These are phyloP conservation scores for Lupinus albus DNA, from an alignment of 306 rosid species.

Conservation along the genomic window DNA sequence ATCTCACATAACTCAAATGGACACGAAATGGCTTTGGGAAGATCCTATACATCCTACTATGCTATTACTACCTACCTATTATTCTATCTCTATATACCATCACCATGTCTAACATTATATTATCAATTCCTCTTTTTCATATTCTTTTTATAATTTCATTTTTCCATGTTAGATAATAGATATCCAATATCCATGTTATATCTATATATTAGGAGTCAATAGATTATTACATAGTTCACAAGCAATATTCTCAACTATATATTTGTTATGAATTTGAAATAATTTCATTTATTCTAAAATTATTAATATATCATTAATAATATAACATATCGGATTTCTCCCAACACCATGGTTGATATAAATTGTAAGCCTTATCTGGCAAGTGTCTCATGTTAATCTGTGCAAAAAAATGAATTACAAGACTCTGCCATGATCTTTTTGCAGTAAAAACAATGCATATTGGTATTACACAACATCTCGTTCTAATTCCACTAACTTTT, in stretches of 20 bases:
- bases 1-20: conserved; percentile 26
- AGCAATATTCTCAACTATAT: too few relatives aligned
- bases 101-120: too few relatives aligned
- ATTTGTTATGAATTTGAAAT: too few relatives aligned
- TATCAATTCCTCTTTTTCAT: too few relatives aligned
- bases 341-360: conserved; percentile 30
- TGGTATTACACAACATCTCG: background rate
- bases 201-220: too few relatives aligned
- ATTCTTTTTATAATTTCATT: too few relatives aligned
- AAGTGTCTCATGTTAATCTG: conserved; percentile 36
- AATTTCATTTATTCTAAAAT: too few relatives aligned
- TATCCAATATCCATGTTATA: background rate
- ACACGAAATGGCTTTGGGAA: conserved; percentile 33
- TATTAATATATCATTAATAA: too few relatives aligned
- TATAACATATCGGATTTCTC: too few relatives aligned
- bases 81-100: too few relatives aligned
- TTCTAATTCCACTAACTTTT: conserved; percentile 27
- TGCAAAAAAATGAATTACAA: conserved; percentile 29
- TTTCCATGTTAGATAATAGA: too few relatives aligned
- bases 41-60: background rate
- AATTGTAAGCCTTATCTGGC: conserved; percentile 26
- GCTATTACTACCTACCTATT: background rate
- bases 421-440: conserved; percentile 12
- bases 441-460: background rate
- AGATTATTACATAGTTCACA: too few relatives aligned